These are phyloP conservation scores for Helotiales sp. DNA, from an alignment of 2,329 filamentous ascomycete species.

Conservation along the genomic window DNA sequence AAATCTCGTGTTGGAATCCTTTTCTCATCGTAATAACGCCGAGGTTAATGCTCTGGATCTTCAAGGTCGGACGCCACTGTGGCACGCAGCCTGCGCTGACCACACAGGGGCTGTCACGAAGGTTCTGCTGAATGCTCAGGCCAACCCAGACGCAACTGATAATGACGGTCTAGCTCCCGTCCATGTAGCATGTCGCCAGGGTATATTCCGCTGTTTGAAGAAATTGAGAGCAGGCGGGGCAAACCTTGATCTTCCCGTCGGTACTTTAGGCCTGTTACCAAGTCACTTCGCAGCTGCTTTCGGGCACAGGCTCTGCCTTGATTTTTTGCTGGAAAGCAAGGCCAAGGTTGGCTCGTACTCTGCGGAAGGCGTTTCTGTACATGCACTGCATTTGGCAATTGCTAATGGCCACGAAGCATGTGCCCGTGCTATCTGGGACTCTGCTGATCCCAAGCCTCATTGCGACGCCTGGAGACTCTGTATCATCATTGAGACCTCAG, in stretches of 20 bases:
- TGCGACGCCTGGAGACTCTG: background rate
- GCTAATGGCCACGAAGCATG: background rate
- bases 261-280: background rate
- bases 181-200: background rate
- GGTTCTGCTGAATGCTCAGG: background rate
- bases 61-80: background rate
- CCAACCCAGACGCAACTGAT: background rate
- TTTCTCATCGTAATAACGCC: background rate
- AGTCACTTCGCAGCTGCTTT: background rate
- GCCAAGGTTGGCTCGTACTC: background rate
- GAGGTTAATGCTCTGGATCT: background rate
- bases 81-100: constrained; percentile 1
- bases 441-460: background rate
- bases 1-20: background rate
- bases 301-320: background rate
- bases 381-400: background rate
- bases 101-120: background rate
- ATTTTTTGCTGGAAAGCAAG: background rate
- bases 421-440: background rate
- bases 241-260: background rate
- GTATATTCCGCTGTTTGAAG: background rate
- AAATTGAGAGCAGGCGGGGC: background rate
- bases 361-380: background rate
- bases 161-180: background rate
- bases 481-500: background rate